Evolutionary conservation across 2,329 filamentous ascomycete species (phyloP), one percentile per base, ranked within the genome.

Genomic region (Ophiocordyceps unilateralis): DNA sequence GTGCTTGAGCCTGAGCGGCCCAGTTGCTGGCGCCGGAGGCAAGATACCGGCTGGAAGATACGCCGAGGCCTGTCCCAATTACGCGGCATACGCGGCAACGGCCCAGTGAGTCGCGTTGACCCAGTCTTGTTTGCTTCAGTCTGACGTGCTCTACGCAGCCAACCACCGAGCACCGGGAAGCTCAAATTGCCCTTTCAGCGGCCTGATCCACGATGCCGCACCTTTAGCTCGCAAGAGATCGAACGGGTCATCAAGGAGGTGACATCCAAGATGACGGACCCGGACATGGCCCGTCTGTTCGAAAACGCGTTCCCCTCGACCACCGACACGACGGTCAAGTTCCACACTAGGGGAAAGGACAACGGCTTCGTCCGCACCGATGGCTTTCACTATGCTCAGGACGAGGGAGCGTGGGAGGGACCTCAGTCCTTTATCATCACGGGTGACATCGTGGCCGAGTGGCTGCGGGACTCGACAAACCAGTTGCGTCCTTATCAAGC

Each of bases 371-470:
- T 60, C 40, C 57, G 57, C 45, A 56, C 58, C 39, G 57, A 55
- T 41, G 52, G 51, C 24, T 57, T 55, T 43, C 50, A 48, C 17
- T 50, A 50, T 3, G 45, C 54, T 15, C 44, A 48, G 19, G 70
- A 77, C 41, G 69, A 74, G 5, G 73, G 70, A 15, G 72, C 75
- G 49, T 95, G 88, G 88, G 69, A 82, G 50, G 88, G 88, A 0
- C 69, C 83, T 0, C 89, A 96, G 55, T 88, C 83, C 11, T 96
- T 96, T 58, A 81, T 96, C 49, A 93, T 93, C 41, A 94, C 86
- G 0, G 86, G 86, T 41, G 86, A 94, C 52, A 94, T 94, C 57
- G 83, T 93, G 53, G 87, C 87, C 0, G 86, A 93, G 59, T 94
- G 87, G 87, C 66, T 94, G 41, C 78, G 87, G 42, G 86, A 94